Percentiles rank a stretch among this genome's conserved stretches.
Conservation (phyloP, 306 rosid species). For the Herpetospermum pedunculosum region DNA sequence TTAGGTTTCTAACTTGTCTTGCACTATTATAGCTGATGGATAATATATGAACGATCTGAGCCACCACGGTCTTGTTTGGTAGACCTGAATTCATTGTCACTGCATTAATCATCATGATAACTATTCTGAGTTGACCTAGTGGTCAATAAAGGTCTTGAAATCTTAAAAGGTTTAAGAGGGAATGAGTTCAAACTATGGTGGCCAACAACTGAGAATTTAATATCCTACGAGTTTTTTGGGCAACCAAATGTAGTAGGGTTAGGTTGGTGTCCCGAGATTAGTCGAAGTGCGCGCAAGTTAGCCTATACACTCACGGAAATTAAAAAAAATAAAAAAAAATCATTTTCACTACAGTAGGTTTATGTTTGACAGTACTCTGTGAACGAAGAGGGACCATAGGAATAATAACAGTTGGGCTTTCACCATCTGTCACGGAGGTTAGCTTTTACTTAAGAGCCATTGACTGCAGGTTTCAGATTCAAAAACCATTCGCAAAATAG, state of each 20-base stretch:
- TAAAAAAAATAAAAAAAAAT: too few relatives aligned
- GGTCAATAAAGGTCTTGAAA: too few relatives aligned
- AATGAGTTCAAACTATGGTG: too few relatives aligned
- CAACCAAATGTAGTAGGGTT: too few relatives aligned
- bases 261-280: too few relatives aligned
- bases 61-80: neutral
- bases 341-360: neutral
- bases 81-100: neutral
- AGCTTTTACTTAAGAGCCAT: neutral
- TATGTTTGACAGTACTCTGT: neutral
- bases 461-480: neutral
- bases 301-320: too few relatives aligned
- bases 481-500: neutral
- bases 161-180: too few relatives aligned
- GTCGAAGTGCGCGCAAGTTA: too few relatives aligned
- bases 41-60: neutral
- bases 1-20: neutral
- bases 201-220: too few relatives aligned
- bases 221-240: too few relatives aligned
- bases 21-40: neutral
- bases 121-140: too few relatives aligned
- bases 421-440: neutral
- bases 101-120: too few relatives aligned
- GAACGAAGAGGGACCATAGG: neutral
- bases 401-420: neutral